These are phyloP conservation scores for Bacterosira constricta DNA, from an alignment of 108 stramenopile genomes.

Conservation along the genomic window DNA sequence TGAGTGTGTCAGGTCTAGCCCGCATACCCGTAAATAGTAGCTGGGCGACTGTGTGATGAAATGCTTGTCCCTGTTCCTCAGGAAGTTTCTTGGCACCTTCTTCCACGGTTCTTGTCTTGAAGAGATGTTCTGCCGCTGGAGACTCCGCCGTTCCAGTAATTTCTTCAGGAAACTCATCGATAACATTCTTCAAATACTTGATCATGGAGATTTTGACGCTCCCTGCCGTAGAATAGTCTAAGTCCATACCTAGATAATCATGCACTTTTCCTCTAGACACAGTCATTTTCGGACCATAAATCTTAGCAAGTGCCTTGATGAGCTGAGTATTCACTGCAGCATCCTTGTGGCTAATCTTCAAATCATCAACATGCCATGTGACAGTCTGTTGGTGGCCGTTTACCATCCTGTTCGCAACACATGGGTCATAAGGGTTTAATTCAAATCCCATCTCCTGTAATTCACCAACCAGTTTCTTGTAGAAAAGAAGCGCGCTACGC, in stretches of 20 bases:
- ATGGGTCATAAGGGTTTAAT: slow-evolving; percentile 48
- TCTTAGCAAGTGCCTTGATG: slow-evolving; percentile 4
- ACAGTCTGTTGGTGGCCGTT: slow-evolving; percentile 48
- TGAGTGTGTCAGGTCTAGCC: too few relatives aligned
- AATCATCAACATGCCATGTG: slow-evolving; percentile 51
- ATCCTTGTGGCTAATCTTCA: slow-evolving; percentile 32
- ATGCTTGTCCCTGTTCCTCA: background rate
- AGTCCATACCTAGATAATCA: slow-evolving; percentile 53
- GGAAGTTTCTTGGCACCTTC: background rate
- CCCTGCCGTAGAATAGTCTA: slow-evolving; percentile 29
- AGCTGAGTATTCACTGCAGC: slow-evolving; percentile 2
- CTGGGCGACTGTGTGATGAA: slow-evolving; percentile 10
- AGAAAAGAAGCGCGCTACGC: slow-evolving; percentile 49
- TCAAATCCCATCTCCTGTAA: slow-evolving; percentile 22
- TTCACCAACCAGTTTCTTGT: slow-evolving; percentile 27
- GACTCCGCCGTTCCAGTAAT: slow-evolving; percentile 1
- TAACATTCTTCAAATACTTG: slow-evolving; percentile 10
- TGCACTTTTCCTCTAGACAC: slow-evolving; percentile 20
- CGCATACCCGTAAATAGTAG: slow-evolving; percentile 1
- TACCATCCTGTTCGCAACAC: slow-evolving; percentile 33
- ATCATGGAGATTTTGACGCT: slow-evolving; percentile 33
- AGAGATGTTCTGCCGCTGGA: slow-evolving; percentile 35
- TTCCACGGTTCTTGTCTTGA: background rate
- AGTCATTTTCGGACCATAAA: slow-evolving; percentile 9
- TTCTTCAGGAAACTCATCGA: slow-evolving; percentile 28